Evolutionary conservation across 768 basidiomycete species (phyloP), one percentile per base, ranked within the genome.

Genomic region (Dioszegia hungarica): DNA sequence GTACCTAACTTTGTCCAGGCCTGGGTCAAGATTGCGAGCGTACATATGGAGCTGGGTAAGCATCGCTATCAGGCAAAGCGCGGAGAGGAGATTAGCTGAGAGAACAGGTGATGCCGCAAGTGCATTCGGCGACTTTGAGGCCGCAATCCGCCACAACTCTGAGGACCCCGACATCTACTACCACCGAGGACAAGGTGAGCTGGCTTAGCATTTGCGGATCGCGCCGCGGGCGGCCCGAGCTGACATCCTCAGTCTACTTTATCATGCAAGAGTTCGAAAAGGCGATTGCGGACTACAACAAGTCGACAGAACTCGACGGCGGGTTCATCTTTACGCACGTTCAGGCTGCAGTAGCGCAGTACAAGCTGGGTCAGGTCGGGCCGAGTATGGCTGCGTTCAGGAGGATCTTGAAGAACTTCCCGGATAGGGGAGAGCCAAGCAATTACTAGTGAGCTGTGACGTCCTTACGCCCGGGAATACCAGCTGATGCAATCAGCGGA

Each of bases 131-230:
- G 89, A 87, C 73, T 98, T 97, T 73, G 92, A 94, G 40, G 81
- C 86, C 61, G 95, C 95, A 0, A 86, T 91, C 71, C 80, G 81
- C 65, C 82, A 87, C 64, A 86, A 98, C 67, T 79, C 85, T 5
- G 79, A 85, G 45, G 93, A 98, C 77, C 86, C 94, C 0, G 94
- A 98, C 76, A 90, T 95, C 55, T 98, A 90, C 80, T 99, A 99
- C 78, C 95, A 99, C 75, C 90, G 93, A 65, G 95, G 94, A 41
- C 95, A 99, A 81, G 89, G 89, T 88, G 46, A 45, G 81, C 52
- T 41, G 14, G 14, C 14, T 25, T n/a, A n/a, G n/a, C n/a, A n/a
- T n/a, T n/a, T n/a, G n/a, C n/a, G n/a, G n/a, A n/a, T n/a, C n/a
- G n/a, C n/a, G n/a, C n/a, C n/a, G n/a, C n/a, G n/a, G n/a, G n/a